Conservation (phyloP, 306 rosid genomes). For the Amphicarpaea edgeworthii region DNA sequence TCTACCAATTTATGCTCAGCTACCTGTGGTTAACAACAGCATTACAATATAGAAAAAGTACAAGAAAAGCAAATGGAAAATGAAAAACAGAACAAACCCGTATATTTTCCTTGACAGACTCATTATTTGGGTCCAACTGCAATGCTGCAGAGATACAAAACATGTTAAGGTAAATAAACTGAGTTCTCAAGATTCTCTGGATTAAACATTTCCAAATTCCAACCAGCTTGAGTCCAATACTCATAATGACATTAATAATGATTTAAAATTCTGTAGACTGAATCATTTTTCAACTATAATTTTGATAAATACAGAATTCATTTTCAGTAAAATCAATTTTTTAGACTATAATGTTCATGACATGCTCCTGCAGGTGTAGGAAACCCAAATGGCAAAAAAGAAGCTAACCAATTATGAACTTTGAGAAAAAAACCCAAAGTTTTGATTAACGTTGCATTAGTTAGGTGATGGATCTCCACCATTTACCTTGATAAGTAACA, state of each 20-base stretch:
- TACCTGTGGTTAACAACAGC: constrained; percentile 59
- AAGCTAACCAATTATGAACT: constrained; percentile 22
- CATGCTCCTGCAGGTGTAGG: neutral
- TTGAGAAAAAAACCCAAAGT: constrained; percentile 7
- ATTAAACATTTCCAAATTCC: constrained; percentile 20
- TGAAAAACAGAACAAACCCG: constrained; percentile 61
- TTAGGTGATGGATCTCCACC: constrained; percentile 20
- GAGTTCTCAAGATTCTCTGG: neutral
- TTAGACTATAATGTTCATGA: constrained; percentile 20
- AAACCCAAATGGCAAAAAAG: neutral
- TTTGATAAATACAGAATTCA: constrained; percentile 10
- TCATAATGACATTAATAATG: constrained; percentile 4
- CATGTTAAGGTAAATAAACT: constrained; percentile 37
- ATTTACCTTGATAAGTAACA: constrained; percentile 18
- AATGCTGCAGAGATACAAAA: constrained; percentile 66
- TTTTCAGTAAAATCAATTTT: constrained; percentile 31
- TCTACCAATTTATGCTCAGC: constrained; percentile 70
- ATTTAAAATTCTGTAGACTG: neutral
- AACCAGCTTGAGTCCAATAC: constrained; percentile 31
- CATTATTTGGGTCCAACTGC: constrained; percentile 87
- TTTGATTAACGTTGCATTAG: constrained; percentile 23
- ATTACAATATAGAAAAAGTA: constrained; percentile 35
- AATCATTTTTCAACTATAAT: constrained; percentile 5
- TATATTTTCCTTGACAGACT: constrained; percentile 82
- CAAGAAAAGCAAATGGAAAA: constrained; percentile 27